These are phyloP conservation scores for Eurotiales sp. DNA, from an alignment of 2,329 filamentous ascomycete genomes.

Conservation along the genomic window DNA sequence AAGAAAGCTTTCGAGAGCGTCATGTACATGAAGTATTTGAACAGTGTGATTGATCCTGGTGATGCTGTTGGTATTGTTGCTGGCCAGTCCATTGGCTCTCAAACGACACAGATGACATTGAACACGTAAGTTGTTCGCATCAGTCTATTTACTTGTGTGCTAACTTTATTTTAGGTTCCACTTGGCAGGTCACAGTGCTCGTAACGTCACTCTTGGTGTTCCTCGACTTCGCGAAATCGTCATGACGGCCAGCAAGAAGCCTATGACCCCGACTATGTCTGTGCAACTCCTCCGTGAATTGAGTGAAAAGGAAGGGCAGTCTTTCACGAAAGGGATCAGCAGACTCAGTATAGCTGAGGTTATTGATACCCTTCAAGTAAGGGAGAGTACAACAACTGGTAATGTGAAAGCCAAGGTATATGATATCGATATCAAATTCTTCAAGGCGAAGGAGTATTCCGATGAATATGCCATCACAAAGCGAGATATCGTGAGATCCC, in stretches of 20 bases:
- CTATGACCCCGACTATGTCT: constrained; percentile 76
- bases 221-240: constrained; percentile 94
- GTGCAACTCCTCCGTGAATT: constrained; percentile 72
- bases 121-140: constrained; percentile 60
- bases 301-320: constrained; percentile 63
- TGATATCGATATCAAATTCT: constrained; percentile 76
- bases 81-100: constrained; percentile 93
- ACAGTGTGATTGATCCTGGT: constrained; percentile 86
- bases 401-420: constrained; percentile 77
- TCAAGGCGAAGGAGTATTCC: constrained; percentile 76
- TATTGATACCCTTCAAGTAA: constrained; percentile 74
- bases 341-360: constrained; percentile 79
- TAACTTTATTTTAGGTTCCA: constrained; percentile 59
- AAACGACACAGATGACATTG: constrained; percentile 97
- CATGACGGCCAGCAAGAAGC: constrained; percentile 89
- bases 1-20: constrained; percentile 79
- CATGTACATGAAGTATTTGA: constrained; percentile 87
- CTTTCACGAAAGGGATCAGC: constrained; percentile 89
- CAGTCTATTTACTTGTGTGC: neutral
- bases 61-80: constrained; percentile 97
- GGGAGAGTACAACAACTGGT: constrained; percentile 73
- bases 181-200: constrained; percentile 94
- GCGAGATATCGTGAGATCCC: constrained; percentile 69
- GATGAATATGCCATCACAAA: constrained; percentile 79
- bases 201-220: constrained; percentile 98